Evolutionary conservation across 116 monocot species (phyloP).

Genomic region (Phalaenopsis hybrid): DNA sequence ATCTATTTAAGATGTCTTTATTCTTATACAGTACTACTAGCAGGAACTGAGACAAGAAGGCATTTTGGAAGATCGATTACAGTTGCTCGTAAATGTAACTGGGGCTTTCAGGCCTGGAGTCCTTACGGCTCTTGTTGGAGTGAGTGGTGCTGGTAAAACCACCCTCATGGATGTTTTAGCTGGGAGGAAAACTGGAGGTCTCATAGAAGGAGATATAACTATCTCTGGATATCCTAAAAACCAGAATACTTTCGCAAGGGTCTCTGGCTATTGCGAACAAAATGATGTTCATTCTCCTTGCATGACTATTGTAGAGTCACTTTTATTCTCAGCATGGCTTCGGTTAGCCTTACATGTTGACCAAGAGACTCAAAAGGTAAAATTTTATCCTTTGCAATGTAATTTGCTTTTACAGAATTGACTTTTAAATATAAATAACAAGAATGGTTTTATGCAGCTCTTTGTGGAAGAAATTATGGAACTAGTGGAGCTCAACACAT

Average conservation of each 20-base stretch:
- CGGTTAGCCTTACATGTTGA: constrained; percentile 76
- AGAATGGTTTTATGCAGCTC: constrained; percentile 35
- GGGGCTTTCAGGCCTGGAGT: constrained; percentile 97
- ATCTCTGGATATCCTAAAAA: constrained; percentile 96
- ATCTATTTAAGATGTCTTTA: constrained; percentile 20
- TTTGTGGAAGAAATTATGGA: constrained; percentile 99
- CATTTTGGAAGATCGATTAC: constrained; percentile 74
- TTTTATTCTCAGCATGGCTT: constrained; percentile 91
- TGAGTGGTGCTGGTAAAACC: constrained; percentile 99
- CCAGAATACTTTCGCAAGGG: constrained; percentile 93
- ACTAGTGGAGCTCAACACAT: constrained; percentile 81
- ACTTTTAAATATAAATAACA: neutral
- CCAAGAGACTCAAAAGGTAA: constrained; percentile 57
- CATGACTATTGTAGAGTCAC: constrained; percentile 83
- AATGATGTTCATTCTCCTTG: constrained; percentile 98
- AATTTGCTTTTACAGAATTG: neutral
- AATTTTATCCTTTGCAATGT: neutral
- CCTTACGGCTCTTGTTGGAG: constrained; percentile 95
- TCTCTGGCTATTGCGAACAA: constrained; percentile 98
- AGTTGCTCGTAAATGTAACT: constrained; percentile 88
- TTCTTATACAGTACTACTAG: constrained; percentile 43
- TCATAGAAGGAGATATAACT: constrained; percentile 76
- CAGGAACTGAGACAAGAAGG: constrained; percentile 95
- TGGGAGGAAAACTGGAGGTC: constrained; percentile 95
- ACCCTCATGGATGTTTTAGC: constrained; percentile 99